These are phyloP conservation scores for Begonia fuchsioides DNA, from an alignment of 306 rosid species.

Conservation along the genomic window DNA sequence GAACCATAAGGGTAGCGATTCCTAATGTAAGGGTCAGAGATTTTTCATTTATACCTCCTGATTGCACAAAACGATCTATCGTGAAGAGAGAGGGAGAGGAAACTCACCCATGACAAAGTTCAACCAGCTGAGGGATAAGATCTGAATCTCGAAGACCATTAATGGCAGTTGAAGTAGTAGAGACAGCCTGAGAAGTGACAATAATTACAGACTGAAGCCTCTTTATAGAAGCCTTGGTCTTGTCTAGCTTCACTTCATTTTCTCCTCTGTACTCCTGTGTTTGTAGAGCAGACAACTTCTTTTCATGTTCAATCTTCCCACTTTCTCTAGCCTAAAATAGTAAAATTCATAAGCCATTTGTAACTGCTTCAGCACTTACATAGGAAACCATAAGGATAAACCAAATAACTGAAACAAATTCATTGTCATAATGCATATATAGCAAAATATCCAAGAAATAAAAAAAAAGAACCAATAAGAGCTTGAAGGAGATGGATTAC, in stretches of 20 bases:
- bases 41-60: too few species aligned
- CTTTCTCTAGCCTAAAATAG: constrained; percentile 82
- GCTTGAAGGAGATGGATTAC: too few species aligned
- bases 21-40: too few species aligned
- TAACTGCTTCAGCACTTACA: constrained; percentile 17
- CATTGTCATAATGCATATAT: too few species aligned
- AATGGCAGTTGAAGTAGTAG: constrained; percentile 80
- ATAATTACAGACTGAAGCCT: constrained; percentile 71
- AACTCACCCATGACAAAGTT: constrained; percentile 78
- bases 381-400: constrained; percentile 13
- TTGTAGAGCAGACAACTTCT: constrained; percentile 65
- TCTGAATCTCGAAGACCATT: constrained; percentile 68
- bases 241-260: constrained; percentile 71
- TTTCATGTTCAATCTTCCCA: constrained; percentile 80
- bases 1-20: too few species aligned
- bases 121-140: constrained; percentile 92
- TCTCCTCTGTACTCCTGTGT: constrained; percentile 91
- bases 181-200: constrained; percentile 94
- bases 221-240: constrained; percentile 78
- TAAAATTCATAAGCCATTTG: constrained; percentile 21
- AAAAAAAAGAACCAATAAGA: too few species aligned
- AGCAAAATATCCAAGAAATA: too few species aligned
- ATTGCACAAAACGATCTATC: background rate
- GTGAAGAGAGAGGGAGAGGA: constrained; percentile 12
- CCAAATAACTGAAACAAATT: constrained; percentile 19